These are phyloP conservation scores for Cryptococcus sp. DNA, from an alignment of 1,284 basidiomycete genomes.

Conservation along the genomic window DNA sequence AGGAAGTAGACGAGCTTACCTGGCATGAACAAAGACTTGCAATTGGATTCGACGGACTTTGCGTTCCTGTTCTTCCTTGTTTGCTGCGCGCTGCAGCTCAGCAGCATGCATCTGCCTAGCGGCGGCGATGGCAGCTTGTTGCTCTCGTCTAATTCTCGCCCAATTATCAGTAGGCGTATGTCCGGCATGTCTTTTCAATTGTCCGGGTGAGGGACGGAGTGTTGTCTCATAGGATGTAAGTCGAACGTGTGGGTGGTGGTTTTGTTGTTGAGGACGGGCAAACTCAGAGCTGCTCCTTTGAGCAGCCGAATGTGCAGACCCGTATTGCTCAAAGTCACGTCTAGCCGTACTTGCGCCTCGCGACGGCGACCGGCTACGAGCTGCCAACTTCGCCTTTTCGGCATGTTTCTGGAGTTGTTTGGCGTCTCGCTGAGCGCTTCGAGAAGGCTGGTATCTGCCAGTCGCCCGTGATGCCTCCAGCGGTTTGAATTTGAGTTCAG, in stretches of 20 bases:
- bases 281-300: too few relatives aligned
- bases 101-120: slow-evolving; percentile 15
- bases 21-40: slow-evolving; percentile 41
- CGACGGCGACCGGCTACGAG: too few relatives aligned
- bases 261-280: too few relatives aligned
- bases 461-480: background rate
- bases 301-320: too few relatives aligned
- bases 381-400: background rate
- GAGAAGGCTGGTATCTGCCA: slow-evolving; percentile 32
- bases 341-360: too few relatives aligned
- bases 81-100: background rate
- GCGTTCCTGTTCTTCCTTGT: slow-evolving; percentile 16
- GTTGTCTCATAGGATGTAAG: too few relatives aligned
- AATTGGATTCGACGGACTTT: slow-evolving; percentile 31
- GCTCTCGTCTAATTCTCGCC: slow-evolving; percentile 10
- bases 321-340: too few relatives aligned
- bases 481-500: background rate
- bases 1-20: slow-evolving; percentile 16
- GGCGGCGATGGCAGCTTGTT: slow-evolving; percentile 19
- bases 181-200: too few relatives aligned
- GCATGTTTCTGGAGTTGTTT: slow-evolving; percentile 16
- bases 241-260: too few relatives aligned
- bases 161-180: background rate
- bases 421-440: slow-evolving; percentile 37
- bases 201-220: too few relatives aligned